Evolutionary conservation across 2,329 filamentous ascomycete species (phyloP).

Genomic region (Trichoderma citrinoviride): DNA sequence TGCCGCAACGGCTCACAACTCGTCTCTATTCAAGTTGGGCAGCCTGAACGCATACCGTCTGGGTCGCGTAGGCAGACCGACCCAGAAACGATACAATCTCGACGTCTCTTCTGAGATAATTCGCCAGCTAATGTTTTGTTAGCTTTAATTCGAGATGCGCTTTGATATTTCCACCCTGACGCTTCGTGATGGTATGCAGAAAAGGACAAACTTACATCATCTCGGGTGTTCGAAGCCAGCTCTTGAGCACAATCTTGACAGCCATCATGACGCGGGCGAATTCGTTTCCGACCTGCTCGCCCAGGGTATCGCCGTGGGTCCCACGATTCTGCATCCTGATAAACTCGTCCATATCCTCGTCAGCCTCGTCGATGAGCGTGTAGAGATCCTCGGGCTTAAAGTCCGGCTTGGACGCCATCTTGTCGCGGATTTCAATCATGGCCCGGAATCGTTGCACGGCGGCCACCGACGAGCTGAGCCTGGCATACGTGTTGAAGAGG

Average conservation of each 20-base stretch:
- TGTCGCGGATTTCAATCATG: conserved; percentile 43
- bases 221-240: conserved; percentile 68
- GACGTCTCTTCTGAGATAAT: conserved; percentile 46
- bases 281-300: conserved; percentile 63
- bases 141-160: no score
- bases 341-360: conserved; percentile 31
- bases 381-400: neutral
- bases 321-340: conserved; percentile 35
- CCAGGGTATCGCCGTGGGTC: conserved; percentile 36
- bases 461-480: conserved; percentile 76
- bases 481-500: conserved; percentile 88
- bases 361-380: conserved; percentile 34
- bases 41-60: conserved; percentile 48
- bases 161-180: no score
- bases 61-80: conserved; percentile 52
- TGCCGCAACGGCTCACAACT: conserved; percentile 41
- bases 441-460: conserved; percentile 69
- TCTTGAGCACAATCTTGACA: conserved; percentile 62
- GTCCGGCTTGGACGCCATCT: conserved; percentile 27
- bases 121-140: conserved; percentile 37
- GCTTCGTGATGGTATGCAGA: no score
- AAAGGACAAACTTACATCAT: conserved; percentile 62
- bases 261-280: conserved; percentile 60
- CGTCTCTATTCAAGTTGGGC: conserved; percentile 45
- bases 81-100: conserved; percentile 50